Evolutionary conservation across 495 filamentous ascomycete genomes (phyloP).

Genomic region (Lophiostoma macrostomum): DNA sequence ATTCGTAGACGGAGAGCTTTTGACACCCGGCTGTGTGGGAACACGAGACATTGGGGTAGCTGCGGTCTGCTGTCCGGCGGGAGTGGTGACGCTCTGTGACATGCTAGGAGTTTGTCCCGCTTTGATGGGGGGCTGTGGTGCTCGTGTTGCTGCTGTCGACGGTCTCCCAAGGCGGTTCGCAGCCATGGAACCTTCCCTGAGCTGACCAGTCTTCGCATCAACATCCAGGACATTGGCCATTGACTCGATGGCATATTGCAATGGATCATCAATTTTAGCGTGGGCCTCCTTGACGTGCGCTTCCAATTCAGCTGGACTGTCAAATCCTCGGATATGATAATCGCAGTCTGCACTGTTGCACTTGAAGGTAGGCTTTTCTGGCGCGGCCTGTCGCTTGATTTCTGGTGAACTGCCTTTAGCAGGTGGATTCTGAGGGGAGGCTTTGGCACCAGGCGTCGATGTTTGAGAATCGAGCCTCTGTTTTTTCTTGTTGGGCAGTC

Average conservation of each 20-base stretch:
- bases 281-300: slow-evolving; percentile 56
- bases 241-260: slow-evolving; percentile 49
- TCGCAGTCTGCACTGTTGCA: slow-evolving; percentile 52
- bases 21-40: slow-evolving; percentile 22
- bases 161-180: slow-evolving; percentile 13
- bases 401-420: slow-evolving; percentile 47
- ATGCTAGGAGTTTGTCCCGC: slow-evolving; percentile 29
- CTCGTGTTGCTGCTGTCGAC: slow-evolving; percentile 9
- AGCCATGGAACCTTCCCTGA: slow-evolving; percentile 12
- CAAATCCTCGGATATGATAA: slow-evolving; percentile 48
- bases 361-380: slow-evolving; percentile 39
- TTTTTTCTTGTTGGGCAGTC: slow-evolving; percentile 56
- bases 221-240: slow-evolving; percentile 46
- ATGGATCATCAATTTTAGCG: slow-evolving; percentile 50
- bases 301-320: slow-evolving; percentile 51
- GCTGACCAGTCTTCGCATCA: slow-evolving; percentile 41
- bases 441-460: slow-evolving; percentile 36
- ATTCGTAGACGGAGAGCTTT: slow-evolving; percentile 26
- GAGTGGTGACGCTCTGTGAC: slow-evolving; percentile 29
- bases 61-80: slow-evolving; percentile 15
- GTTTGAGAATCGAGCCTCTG: slow-evolving; percentile 42
- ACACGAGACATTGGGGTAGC: slow-evolving; percentile 30
- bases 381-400: slow-evolving; percentile 41
- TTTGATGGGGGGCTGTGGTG: slow-evolving; percentile 21
- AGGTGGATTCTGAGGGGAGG: slow-evolving; percentile 47